phyloP scores from a whole-genome alignment of 176 grass and related monocot genomes.

The Carex littledalei region DNA sequence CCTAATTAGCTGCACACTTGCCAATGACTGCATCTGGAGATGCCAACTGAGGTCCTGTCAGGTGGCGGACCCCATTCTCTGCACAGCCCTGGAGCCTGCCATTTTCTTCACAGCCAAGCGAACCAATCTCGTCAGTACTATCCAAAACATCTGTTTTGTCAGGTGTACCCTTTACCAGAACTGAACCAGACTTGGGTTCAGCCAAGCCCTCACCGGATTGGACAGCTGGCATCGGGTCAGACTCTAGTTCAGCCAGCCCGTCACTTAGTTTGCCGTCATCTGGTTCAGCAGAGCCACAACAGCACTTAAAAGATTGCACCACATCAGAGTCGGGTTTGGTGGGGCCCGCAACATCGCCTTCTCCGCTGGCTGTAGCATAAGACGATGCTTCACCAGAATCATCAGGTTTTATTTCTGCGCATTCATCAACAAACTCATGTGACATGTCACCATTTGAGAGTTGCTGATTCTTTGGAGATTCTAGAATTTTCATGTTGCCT shows the following conservation, averaged over 20 bases:
- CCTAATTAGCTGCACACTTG: slow-evolving; percentile 23
- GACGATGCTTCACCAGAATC: slow-evolving; percentile 10
- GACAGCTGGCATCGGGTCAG: background rate
- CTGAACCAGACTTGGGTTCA: background rate
- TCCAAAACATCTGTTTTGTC: slow-evolving; percentile 9
- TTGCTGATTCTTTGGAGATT: background rate
- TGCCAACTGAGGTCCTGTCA: slow-evolving; percentile 1
- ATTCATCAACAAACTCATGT: slow-evolving; percentile 17
- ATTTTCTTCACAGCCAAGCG: background rate
- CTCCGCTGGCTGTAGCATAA: slow-evolving; percentile 26
- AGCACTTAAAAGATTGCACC: background rate
- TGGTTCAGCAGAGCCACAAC: background rate
- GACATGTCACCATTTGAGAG: slow-evolving; percentile 30
- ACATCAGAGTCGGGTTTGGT: background rate
- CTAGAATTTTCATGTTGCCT: background rate
- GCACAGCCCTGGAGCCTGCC: slow-evolving; percentile 1
- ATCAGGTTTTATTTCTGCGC: slow-evolving; percentile 7
- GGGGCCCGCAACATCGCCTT: background rate
- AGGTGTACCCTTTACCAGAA: background rate
- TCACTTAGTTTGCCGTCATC: background rate
- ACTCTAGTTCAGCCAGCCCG: background rate
- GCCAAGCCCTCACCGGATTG: background rate
- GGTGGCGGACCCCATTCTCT: slow-evolving; percentile 11
- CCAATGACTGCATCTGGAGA: slow-evolving; percentile 12
- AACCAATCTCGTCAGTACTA: background rate